Evolutionary conservation across 768 basidiomycete genomes (phyloP), one percentile per base, ranked within the genome.

Genomic region (Termitomyces sp.): DNA sequence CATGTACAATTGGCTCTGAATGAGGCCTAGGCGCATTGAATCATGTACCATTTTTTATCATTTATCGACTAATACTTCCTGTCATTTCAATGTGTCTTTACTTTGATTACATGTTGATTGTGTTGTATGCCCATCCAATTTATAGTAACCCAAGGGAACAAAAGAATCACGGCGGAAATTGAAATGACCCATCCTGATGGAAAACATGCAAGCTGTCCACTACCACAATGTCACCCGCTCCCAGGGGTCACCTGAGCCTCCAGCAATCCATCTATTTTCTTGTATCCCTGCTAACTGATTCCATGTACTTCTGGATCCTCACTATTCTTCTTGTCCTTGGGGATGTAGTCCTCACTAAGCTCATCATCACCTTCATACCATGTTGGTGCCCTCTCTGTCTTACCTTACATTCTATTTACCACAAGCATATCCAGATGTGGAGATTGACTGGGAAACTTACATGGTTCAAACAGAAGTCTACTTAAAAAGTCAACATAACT

Each of bases 371-470:
- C 45, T 86, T 86, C 68, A 77, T 97, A 56, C 81, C 91, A 63
- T 98, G 96, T 97, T 64, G 77, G 89, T 52, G 13, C 43, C 30
- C 54, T 44, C 60, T 60, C 59, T 48, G 32, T 48, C 45, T 38
- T 47, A 35, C 35, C 52, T 43, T 46, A 8, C 20, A 24, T 18
- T 32, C 60, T 44, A 47, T 53, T 59, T 35, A 63, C 30, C 49
- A 54, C 33, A 24, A 50, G 65, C 56, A 68, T 68, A 60, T 50
- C 61, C 45, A 98, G 96, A 95, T 74, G 98, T 96, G 12, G 95
- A 99, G 73, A 99, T 99, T 65, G 97, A 99, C 73, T 98, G 92
- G 86, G 82, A 87, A 66, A 98, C 97, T 0, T 99, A 99, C 68
- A 93, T 98, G 85, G 75, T 87, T 53, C 97, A 98, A 54, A 81